Percentiles rank a stretch among this genome's conserved stretches.
Conservation (phyloP, 352 stramenopile species). For the Globisporangium cylindrosporum region DNA sequence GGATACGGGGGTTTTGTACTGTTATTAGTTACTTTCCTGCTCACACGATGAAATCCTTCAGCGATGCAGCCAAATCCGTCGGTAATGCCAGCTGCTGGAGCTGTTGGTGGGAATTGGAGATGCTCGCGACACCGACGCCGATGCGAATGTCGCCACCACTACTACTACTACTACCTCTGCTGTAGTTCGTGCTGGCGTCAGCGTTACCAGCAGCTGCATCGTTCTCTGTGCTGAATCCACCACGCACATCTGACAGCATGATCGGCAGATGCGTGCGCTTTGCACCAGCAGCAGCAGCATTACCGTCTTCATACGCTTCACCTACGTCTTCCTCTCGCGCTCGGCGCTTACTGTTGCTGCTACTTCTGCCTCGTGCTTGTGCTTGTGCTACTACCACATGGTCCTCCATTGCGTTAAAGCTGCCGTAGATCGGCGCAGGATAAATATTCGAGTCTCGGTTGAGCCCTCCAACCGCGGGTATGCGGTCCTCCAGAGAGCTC, state of each 20-base stretch:
- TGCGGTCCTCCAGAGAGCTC: conserved; percentile 13
- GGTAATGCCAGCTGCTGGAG: neutral
- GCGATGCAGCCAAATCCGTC: neutral
- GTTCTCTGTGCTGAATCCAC: neutral
- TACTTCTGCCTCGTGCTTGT: neutral
- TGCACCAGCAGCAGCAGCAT: neutral
- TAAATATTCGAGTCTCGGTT: conserved; percentile 21
- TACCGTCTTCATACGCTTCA: neutral
- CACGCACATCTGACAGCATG: neutral
- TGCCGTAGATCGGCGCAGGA: conserved; percentile 7
- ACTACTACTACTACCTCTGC: neutral
- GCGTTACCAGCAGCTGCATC: neutral
- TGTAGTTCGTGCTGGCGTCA: neutral
- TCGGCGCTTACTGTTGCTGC: neutral
- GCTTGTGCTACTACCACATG: neutral
- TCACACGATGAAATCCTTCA: neutral
- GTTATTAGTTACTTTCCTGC: neutral
- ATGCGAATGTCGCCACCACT: neutral
- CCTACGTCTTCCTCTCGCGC: neutral
- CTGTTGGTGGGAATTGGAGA: neutral
- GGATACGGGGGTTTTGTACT: neutral
- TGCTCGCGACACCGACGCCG: neutral
- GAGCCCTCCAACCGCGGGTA: conserved; percentile 12
- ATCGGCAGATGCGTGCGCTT: neutral
- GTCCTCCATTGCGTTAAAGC: neutral